A percentile compares a stretch with the other conserved stretches of the same genome.
Conservation (phyloP, 2,329 filamentous ascomycete genomes). For the Fusarium sp. region DNA sequence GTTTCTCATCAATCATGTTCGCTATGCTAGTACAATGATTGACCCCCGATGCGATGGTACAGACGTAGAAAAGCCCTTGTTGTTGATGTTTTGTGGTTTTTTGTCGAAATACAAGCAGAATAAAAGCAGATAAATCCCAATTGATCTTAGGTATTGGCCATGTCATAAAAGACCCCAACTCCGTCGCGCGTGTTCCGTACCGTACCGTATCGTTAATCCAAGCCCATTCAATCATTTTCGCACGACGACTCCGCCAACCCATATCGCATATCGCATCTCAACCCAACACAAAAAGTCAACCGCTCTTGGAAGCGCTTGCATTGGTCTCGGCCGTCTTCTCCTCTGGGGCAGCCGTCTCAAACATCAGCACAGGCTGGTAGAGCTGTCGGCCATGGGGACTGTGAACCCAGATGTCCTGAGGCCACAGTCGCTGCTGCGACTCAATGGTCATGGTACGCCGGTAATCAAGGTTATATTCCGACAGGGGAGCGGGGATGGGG, state of each 20-base stretch:
- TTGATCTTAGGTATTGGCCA: background rate
- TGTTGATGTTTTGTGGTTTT: background rate
- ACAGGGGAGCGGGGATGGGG: background rate
- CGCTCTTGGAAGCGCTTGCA: background rate
- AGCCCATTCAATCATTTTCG: background rate
- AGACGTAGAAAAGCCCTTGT: slow-evolving; percentile 7
- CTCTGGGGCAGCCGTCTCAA: background rate
- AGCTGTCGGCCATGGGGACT: slow-evolving; percentile 11
- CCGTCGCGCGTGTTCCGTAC: background rate
- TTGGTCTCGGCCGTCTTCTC: background rate
- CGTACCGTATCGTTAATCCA: no score
- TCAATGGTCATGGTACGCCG: slow-evolving; percentile 7
- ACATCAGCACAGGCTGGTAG: slow-evolving; percentile 12
- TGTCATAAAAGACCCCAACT: background rate
- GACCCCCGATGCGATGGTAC: background rate
- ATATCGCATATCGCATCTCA: background rate
- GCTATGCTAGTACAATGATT: slow-evolving; percentile 14
- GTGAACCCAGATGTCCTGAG: slow-evolving; percentile 33
- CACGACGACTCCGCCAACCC: background rate
- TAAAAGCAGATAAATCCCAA: background rate
- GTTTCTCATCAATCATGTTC: slow-evolving; percentile 1
- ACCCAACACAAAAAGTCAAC: background rate
- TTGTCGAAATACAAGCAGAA: background rate
- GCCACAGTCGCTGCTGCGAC: background rate
- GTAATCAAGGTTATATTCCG: background rate